phyloP scores from a whole-genome alignment of 2,329 filamentous ascomycete species.

The Penicillium oxalicum region DNA sequence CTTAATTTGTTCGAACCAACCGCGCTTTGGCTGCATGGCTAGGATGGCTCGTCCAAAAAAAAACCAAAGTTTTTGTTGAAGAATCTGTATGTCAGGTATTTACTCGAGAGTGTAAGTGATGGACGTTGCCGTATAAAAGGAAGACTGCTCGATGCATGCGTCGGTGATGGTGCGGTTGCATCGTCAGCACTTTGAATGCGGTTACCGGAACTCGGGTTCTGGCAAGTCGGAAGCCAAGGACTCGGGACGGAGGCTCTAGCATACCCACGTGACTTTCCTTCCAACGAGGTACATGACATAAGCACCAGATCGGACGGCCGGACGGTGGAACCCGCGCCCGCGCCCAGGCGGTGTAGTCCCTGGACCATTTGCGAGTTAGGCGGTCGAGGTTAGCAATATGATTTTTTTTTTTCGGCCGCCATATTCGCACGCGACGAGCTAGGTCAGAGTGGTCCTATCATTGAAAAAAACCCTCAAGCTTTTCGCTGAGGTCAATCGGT shows the following conservation, averaged over 20 bases:
- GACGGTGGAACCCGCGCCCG: too few species aligned
- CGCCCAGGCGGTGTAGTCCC: conserved; percentile 14
- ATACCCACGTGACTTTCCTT: conserved; percentile 1
- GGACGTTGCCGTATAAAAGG: not conserved
- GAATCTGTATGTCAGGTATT: too few species aligned
- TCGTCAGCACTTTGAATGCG: not conserved
- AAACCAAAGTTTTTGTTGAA: too few species aligned
- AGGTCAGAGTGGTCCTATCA: not conserved
- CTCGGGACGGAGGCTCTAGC: too few species aligned
- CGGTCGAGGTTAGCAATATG: conserved; percentile 25
- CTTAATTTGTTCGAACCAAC: not conserved
- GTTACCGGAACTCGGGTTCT: not conserved
- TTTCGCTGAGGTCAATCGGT: conserved; percentile 4
- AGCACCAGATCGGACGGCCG: not conserved
- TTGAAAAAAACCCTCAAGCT: not conserved
- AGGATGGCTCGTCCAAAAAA: too few species aligned
- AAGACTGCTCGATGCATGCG: not conserved
- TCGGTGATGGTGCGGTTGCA: not conserved
- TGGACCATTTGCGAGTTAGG: conserved; percentile 5
- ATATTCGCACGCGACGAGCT: conserved; percentile 6
- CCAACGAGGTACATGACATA: not conserved
- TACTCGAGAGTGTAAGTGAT: not conserved
- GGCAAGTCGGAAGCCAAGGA: not conserved
- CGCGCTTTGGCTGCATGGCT: too few species aligned
- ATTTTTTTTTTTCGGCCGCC: conserved; percentile 26